Percentiles rank a stretch among this genome's conserved stretches.
These are phyloP conservation scores for Euclidium syriacum DNA, from an alignment of 345 rosid species.

Conservation along the genomic window DNA sequence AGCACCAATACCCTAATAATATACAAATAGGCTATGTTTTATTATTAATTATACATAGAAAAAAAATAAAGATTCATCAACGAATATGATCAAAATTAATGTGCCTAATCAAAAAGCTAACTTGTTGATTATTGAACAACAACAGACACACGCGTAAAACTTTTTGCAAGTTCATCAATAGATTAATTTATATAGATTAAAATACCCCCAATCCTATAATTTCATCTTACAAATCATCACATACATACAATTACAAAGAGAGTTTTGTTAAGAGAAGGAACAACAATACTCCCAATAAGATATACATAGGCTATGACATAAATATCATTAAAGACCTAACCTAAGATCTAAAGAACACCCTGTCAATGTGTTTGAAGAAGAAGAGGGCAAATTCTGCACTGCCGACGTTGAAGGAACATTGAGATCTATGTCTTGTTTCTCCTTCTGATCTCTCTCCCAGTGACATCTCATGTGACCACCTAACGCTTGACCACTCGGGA, in stretches of 20 bases:
- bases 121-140: too few species aligned
- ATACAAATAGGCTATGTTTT: too few species aligned
- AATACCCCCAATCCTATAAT: constrained; percentile 4
- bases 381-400: constrained; percentile 20
- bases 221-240: background rate
- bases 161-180: background rate
- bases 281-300: background rate
- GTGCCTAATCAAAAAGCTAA: too few species aligned
- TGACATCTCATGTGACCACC: constrained; percentile 81
- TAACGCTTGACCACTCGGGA: constrained; percentile 64
- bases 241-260: constrained; percentile 3
- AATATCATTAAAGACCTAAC: constrained; percentile 47
- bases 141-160: background rate
- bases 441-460: constrained; percentile 49
- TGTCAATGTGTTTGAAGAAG: constrained; percentile 38
- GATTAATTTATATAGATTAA: background rate
- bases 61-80: too few species aligned
- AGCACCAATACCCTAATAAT: too few species aligned
- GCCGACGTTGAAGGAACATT: constrained; percentile 52
- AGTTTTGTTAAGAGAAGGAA: background rate
- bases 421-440: constrained; percentile 41
- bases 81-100: too few species aligned
- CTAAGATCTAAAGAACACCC: constrained; percentile 53
- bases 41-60: too few species aligned
- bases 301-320: background rate